Percentiles rank a stretch among this genome's conserved stretches.
These are phyloP conservation scores for Saccharomyces hybrid DNA, from an alignment of 1,139 yeast genomes.

Conservation along the genomic window DNA sequence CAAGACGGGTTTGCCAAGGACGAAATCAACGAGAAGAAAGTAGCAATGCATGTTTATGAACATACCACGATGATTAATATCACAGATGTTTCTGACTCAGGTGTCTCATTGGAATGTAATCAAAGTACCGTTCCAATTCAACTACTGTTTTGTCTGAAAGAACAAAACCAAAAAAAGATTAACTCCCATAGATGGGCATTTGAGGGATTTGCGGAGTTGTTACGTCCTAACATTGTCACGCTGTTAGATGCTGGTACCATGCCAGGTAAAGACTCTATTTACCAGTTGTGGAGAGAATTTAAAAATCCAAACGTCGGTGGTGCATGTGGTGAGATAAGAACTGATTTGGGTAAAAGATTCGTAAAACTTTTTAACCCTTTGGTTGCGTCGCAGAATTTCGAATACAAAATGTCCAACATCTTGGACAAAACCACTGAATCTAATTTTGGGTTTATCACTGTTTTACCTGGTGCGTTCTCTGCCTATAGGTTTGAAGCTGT, in stretches of 20 bases:
- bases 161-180: conserved; percentile 81
- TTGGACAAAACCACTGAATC: conserved; percentile 89
- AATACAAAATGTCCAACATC: conserved; percentile 85
- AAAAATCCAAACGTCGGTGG: conserved; percentile 84
- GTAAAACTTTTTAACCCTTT: conserved; percentile 66
- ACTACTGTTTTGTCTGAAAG: conserved; percentile 78
- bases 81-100: conserved; percentile 59
- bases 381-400: conserved; percentile 89
- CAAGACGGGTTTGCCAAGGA: conserved; percentile 94
- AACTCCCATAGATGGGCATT: conserved; percentile 96
- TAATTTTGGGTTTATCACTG: conserved; percentile 79
- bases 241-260: conserved; percentile 91
- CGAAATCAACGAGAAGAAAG: conserved; percentile 77
- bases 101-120: conserved; percentile 43
- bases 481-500: conserved; percentile 81
- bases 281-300: conserved; percentile 85
- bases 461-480: conserved; percentile 88
- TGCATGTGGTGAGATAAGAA: conserved; percentile 89
- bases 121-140: conserved; percentile 77
- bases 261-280: conserved; percentile 77
- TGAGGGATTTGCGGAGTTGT: conserved; percentile 79
- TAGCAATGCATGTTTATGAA: conserved; percentile 86
- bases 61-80: conserved; percentile 62
- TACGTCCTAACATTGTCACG: conserved; percentile 80
- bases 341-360: conserved; percentile 75